These are phyloP conservation scores for Trichophyton mentagrophytes DNA, from an alignment of 2,329 filamentous ascomycete genomes.

Conservation along the genomic window DNA sequence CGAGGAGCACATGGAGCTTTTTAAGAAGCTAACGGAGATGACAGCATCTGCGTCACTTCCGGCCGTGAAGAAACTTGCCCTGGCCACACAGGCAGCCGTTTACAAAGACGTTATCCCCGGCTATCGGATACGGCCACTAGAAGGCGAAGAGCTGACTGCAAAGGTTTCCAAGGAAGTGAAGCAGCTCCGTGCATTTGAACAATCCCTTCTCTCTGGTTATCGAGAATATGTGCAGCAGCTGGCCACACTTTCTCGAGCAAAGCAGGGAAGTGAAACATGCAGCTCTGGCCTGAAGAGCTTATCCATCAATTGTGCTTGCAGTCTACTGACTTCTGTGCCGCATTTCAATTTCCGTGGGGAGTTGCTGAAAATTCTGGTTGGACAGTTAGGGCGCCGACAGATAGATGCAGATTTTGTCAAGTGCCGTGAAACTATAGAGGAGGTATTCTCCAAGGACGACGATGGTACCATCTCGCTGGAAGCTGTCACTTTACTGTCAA, in stretches of 20 bases:
- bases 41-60: slow-evolving; percentile 51
- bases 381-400: slow-evolving; percentile 61
- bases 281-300: slow-evolving; percentile 48
- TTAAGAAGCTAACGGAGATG: slow-evolving; percentile 66
- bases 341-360: slow-evolving; percentile 96
- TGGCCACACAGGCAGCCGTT: slow-evolving; percentile 76
- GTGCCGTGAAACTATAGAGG: slow-evolving; percentile 65
- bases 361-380: slow-evolving; percentile 72
- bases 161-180: slow-evolving; percentile 89
- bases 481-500: slow-evolving; percentile 68
- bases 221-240: slow-evolving; percentile 71
- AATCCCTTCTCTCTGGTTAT: slow-evolving; percentile 73
- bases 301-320: slow-evolving; percentile 76
- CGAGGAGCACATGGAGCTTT: slow-evolving; percentile 70
- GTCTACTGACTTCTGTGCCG: slow-evolving; percentile 64
- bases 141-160: slow-evolving; percentile 59
- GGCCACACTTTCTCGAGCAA: slow-evolving; percentile 50
- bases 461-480: slow-evolving; percentile 82
- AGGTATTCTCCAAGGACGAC: slow-evolving; percentile 72
- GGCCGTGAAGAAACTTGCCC: slow-evolving; percentile 69
- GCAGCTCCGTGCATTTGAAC: slow-evolving; percentile 70
- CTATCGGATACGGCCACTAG: slow-evolving; percentile 76
- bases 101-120: slow-evolving; percentile 96
- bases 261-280: slow-evolving; percentile 29
- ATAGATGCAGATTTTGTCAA: slow-evolving; percentile 64